Conservation (phyloP, 2,329 filamentous ascomycete genomes). For the Exserohilum turcica region DNA sequence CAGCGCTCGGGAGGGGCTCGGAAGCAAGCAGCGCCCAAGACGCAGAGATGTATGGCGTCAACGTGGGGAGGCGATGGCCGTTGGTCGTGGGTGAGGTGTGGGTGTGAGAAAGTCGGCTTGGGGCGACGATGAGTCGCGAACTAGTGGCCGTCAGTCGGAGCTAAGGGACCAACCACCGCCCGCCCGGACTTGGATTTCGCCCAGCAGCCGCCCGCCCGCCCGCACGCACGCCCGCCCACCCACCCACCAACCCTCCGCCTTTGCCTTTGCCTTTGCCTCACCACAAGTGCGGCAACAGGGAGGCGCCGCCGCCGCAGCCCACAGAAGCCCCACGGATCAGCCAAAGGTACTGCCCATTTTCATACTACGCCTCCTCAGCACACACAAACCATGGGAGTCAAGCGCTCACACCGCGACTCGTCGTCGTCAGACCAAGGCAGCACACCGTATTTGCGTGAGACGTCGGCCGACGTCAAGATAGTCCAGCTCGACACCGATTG, state of each 20-base stretch:
- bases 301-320: slow-evolving; percentile 13
- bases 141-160: slow-evolving; percentile 14
- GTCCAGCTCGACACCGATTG: slow-evolving; percentile 60
- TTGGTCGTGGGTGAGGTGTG: slow-evolving; percentile 15
- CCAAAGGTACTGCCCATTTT: slow-evolving; percentile 36
- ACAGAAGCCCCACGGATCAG: slow-evolving; percentile 9
- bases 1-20: slow-evolving; percentile 29
- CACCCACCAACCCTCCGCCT: neutral
- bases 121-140: slow-evolving; percentile 15
- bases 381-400: slow-evolving; percentile 56
- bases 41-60: slow-evolving; percentile 23
- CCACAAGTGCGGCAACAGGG: slow-evolving; percentile 1
- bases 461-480: slow-evolving; percentile 48
- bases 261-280: neutral
- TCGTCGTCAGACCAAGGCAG: slow-evolving; percentile 48
- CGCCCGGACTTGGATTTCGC: slow-evolving; percentile 3
- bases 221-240: slow-evolving; percentile 1
- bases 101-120: slow-evolving; percentile 21
- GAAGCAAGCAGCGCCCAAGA: slow-evolving; percentile 35
- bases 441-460: slow-evolving; percentile 36
- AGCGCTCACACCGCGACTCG: slow-evolving; percentile 63
- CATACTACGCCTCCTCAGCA: slow-evolving; percentile 18
- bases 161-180: slow-evolving; percentile 6
- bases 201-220: slow-evolving; percentile 3
- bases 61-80: slow-evolving; percentile 16